Base-by-base conservation (phyloP, 129 eudicot species). In the Pulicaria dysenterica region DNA sequence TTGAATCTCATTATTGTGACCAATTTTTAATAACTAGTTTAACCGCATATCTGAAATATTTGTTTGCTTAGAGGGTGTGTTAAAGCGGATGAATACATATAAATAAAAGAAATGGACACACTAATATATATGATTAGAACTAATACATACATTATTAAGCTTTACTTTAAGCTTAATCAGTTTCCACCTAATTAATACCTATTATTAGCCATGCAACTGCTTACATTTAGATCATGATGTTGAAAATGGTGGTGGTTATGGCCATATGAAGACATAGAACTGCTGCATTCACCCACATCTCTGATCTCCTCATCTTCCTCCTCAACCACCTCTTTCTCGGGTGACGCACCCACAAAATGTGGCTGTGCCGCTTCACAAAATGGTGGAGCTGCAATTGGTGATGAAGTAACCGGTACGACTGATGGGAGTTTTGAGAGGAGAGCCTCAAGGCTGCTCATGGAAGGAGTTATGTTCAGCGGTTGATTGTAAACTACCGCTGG, bases 381-480 rank as follows among this genome's bases (percentile, higher is more conserved):
- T 1, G 75, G 82, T 11, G 70, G 75, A 6, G 69, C 82, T 4
- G 74, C 58, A 19, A 74, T 36, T 19, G 80, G 74, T 3, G 81
- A 63, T 0, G 85, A 65, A n/a, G 85, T 56, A 48, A 63, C 77
- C 4, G 98, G 98, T 79, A 79, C 81, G 36, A 95, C 96, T 0
- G 97, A 90, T 3, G 99, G 97, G 24, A 95, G 94, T 66, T 95
- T 95, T 0, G 99, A 90, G 40, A 95, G 85, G 60, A 95, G 94
- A 53, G 99, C 91, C 74, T 95, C 99, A 13, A 95, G 96, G 80
- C 99, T 95, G 60, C 96, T 95, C 99, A 95, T 95, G 9, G 99
- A 94, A 4, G 99, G 99, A 64, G 97, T 86, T 64, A 95, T 83
- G 74, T 69, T 86, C 74, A 83, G 59, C 11, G 85, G 86, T 39